Base-by-base conservation (phyloP, 345 rosid species). In the Tarenaya hassleriana region DNA sequence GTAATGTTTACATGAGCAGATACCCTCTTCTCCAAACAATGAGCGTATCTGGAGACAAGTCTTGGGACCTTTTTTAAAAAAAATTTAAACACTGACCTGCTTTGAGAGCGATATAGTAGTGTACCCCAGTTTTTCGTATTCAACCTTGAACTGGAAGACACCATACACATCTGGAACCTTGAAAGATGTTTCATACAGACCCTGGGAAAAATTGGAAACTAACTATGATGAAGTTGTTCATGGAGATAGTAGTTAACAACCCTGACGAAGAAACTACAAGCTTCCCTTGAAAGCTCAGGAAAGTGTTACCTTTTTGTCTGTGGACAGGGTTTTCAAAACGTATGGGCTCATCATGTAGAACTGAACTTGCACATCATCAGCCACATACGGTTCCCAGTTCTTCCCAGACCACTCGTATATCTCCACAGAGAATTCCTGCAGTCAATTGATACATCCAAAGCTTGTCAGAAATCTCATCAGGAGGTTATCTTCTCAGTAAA, bases 281-380 rank as follows among this genome's bases (percentile, higher is more conserved):
- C n/a, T n/a, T n/a, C 16, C 24, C 51, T 39, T 6, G 34, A 20
- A 34, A 13, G 33, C 33, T 50, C 48, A 45, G 32, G 40, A 40
- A 47, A 19, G 47, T 38, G 33, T 16, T 63, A 80, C 85, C 79
- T 78, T 74, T 38, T 66, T 58, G 54, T 84, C 65, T 34, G 84
- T 63, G 31, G 83, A 76, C 41, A 76, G 62, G 34, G 83, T 78
- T 73, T 78, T 81, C 67, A 84, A 67, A 20, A 80, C 77, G 40
- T 78, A 84, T 7, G 85, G 86, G 60, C 88, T 81, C 88, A 78
- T 84, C 94, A 78, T 81, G 73, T 81, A 78, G 47, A 84, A 78
- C 47, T 76, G 94, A 64, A 84, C 81, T 66, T 76, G 83, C 60
- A 76, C 78, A 55, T 84, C 88, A 52, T 76, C 46, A 24, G 83